These are phyloP conservation scores for Echium plantagineum DNA, from an alignment of 257 asterid species.

Conservation along the genomic window DNA sequence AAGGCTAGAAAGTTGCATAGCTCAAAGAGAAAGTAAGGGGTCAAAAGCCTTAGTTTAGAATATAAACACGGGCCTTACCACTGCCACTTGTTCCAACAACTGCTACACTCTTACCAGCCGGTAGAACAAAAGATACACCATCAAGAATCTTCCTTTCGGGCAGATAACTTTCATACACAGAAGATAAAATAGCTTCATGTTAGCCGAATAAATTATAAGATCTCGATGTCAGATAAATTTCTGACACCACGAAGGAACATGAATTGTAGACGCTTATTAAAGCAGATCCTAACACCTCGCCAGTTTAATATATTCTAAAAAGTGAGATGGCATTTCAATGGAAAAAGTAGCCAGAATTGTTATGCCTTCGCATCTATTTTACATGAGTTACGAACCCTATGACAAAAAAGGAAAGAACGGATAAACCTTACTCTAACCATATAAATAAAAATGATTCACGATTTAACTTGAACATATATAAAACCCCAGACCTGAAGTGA, in stretches of 20 bases:
- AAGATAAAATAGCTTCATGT: slow-evolving; percentile 2
- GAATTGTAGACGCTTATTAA: not conserved
- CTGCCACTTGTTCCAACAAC: slow-evolving; percentile 99
- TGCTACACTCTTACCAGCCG: slow-evolving; percentile 98
- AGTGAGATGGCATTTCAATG: not conserved
- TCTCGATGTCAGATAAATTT: not conserved
- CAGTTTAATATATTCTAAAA: not conserved
- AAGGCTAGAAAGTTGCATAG: not conserved
- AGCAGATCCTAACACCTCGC: not conserved
- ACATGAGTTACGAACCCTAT: not conserved
- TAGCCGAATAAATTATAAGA: not conserved
- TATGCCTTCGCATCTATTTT: too few relatives aligned
- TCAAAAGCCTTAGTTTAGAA: slow-evolving; percentile 8
- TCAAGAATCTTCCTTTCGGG: slow-evolving; percentile 89
- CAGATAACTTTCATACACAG: slow-evolving; percentile 42
- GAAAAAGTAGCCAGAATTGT: not conserved
- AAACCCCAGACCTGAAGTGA: slow-evolving; percentile 67
- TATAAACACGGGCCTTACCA: slow-evolving; percentile 38
- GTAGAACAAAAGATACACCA: slow-evolving; percentile 78
- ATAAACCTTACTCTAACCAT: not conserved
- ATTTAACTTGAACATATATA: not conserved
- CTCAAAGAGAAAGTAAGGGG: not conserved
- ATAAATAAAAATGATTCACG: not conserved
- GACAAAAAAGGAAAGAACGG: not conserved
- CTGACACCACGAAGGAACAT: not conserved